Evolutionary conservation across 1,284 basidiomycete genomes (phyloP).

Genomic region (Xerocomus amazonicus): DNA sequence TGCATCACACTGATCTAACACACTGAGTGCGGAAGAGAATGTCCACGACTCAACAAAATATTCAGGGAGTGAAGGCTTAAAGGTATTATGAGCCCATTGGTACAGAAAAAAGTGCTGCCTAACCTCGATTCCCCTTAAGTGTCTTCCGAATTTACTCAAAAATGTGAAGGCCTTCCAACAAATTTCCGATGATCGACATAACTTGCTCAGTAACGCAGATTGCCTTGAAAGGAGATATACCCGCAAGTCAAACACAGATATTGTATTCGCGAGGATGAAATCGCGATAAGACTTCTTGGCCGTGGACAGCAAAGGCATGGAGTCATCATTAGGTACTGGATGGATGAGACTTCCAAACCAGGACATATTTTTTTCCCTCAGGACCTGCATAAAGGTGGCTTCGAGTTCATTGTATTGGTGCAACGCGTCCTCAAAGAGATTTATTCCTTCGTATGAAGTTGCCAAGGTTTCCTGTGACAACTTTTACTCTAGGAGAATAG

Average conservation of each 20-base stretch:
- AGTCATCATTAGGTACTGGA: constrained; percentile 73
- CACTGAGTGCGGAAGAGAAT: constrained; percentile 86
- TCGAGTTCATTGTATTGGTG: constrained; percentile 92
- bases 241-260: constrained; percentile 93
- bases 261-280: constrained; percentile 85
- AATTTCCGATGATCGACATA: constrained; percentile 68
- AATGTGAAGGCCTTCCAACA: constrained; percentile 68
- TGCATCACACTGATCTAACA: constrained; percentile 78
- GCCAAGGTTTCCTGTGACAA: constrained; percentile 83
- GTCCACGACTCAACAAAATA: constrained; percentile 93
- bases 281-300: constrained; percentile 85
- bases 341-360: constrained; percentile 88
- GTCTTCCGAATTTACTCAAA: constrained; percentile 77
- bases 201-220: constrained; percentile 71
- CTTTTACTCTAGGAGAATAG: neutral
- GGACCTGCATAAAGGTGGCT: constrained; percentile 75
- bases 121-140: constrained; percentile 75
- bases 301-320: constrained; percentile 74
- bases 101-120: constrained; percentile 21
- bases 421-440: constrained; percentile 85
- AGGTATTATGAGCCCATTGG: constrained; percentile 15
- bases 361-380: constrained; percentile 78
- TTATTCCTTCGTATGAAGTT: constrained; percentile 87
- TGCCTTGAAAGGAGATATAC: constrained; percentile 90
- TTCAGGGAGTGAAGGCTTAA: constrained; percentile 63